phyloP scores from a whole-genome alignment of 1,139 yeast species.

The Candida pseudoviswanathii region DNA sequence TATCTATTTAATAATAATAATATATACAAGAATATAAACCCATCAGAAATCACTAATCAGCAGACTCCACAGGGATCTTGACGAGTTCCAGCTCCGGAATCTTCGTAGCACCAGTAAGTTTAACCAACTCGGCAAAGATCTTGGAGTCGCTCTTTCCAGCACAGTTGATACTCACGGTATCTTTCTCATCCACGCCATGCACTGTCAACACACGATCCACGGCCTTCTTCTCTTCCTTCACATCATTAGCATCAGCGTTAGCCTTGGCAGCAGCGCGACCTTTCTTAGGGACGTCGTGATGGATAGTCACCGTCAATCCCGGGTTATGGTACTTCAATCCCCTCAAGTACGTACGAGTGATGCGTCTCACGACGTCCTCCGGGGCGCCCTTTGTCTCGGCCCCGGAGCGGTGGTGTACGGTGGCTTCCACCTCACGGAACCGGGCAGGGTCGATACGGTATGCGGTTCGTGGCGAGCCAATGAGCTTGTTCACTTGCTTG shows the following conservation, averaged over 20 bases:
- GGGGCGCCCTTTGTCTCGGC: too few species aligned
- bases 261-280: too few species aligned
- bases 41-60: neutral
- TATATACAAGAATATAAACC: conserved; percentile 1
- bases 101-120: conserved; percentile 31
- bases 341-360: conserved; percentile 77
- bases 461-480: too few species aligned
- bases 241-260: too few species aligned
- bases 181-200: conserved; percentile 22
- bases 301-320: conserved; percentile 59
- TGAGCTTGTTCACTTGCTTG: too few species aligned
- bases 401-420: conserved; percentile 15
- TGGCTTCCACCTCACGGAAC: too few species aligned
- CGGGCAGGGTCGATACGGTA: too few species aligned
- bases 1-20: neutral
- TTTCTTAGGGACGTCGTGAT: conserved; percentile 39
- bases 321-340: conserved; percentile 85
- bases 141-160: conserved; percentile 24
- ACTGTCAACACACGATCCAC: conserved; percentile 50
- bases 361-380: conserved; percentile 34
- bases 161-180: conserved; percentile 34
- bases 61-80: neutral
- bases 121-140: conserved; percentile 36
- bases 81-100: conserved; percentile 34
- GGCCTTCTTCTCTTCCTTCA: conserved; percentile 34